Evolutionary conservation across 257 asterid species (phyloP), one percentile per base, ranked within the genome.

Genomic region (Nicotiana tabacum): DNA sequence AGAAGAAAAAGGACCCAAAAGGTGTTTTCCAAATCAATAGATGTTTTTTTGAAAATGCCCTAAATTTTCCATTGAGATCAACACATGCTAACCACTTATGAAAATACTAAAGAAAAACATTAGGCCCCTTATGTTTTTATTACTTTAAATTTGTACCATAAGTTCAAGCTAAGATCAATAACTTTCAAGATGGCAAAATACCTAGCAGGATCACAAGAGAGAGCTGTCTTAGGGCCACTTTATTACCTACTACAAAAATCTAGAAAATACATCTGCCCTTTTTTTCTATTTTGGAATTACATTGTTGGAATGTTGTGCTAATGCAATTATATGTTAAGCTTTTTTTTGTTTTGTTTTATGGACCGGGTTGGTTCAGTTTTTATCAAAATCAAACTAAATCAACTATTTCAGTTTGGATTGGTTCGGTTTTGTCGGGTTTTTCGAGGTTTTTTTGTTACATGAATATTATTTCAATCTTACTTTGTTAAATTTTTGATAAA

Each of bases 81-180:
- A 88, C 92, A 87, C 92, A 88, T 91, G 97, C 82, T 85, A 82
- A 84, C 93, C 95, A 90, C 92, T 89, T 51, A 76, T 72, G 72
- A 57, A 82, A 80, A 39, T 77, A 55, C 37, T 33, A 62, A 74
- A 84, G 61, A 88, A 62, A 77, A 86, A 76, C 82, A 82, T 76
- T 55, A 77, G 91, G 93, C 62, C 89, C 93, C 92, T 83, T 85
- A 37, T 79, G 83, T 53, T 90, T 43, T 83, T 84, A 32, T 83
- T 65, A 77, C 90, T 87, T 89, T 89, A 87, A 85, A 84, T 82
- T 74, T 81, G 61, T n/a, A 85, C 91, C 93, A 86, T 78, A 85
- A 86, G 82, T 77, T 85, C 84, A 70, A 77, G 84, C 69, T 83
- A 76, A 76, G 80, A 84, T 70, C 61, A 68, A 65, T 68, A 66